Evolutionary conservation across 257 asterid genomes (phyloP), one percentile per base, ranked within the genome.

Genomic region (Nyctanthes arbortristis): DNA sequence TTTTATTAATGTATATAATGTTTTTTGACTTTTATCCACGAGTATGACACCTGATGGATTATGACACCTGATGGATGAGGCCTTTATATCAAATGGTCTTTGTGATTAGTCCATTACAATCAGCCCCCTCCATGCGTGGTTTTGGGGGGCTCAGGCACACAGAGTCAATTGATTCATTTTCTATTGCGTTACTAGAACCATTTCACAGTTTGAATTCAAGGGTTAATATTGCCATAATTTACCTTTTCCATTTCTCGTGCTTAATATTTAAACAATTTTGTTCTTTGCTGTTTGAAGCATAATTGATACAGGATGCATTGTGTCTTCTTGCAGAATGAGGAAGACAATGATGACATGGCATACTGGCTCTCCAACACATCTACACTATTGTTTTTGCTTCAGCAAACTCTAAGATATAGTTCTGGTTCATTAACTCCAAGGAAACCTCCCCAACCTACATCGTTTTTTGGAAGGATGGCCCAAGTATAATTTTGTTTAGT

Each of bases 301-400:
- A 37, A 28, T 58, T 62, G 52, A 57, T 9, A 32, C 25, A 3
- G 56, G 24, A 61, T 54, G 8, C 55, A 54, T 80, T 35, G 12
- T 70, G 33, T 71, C 34, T n/a, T 75, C 62, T 65, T 79, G 58
- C 94, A 92, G 98, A 87, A 88, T n/a, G 88, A 89, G 81, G 73
- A 77, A 54, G 74, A 86, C 79, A 86, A 77, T 60, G 69, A 68
- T 29, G 76, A 59, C 67, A 80, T 89, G 89, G 88, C 92, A 55
- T 92, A 92, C 78, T 92, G 98, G 98, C 88, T 92, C 67, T 86
- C 88, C 78, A 92, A 92, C 77, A 78, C 96, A 65, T 88, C 96
- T 37, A 86, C 84, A 0, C 79, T 92, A 63, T 77, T 88, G 59
- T 89, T 86, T 77, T 78, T 92, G 74, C 92, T 92, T 74, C 92